Conservation (phyloP, 2,329 filamentous ascomycete genomes). For the Bertia moriformis region DNA sequence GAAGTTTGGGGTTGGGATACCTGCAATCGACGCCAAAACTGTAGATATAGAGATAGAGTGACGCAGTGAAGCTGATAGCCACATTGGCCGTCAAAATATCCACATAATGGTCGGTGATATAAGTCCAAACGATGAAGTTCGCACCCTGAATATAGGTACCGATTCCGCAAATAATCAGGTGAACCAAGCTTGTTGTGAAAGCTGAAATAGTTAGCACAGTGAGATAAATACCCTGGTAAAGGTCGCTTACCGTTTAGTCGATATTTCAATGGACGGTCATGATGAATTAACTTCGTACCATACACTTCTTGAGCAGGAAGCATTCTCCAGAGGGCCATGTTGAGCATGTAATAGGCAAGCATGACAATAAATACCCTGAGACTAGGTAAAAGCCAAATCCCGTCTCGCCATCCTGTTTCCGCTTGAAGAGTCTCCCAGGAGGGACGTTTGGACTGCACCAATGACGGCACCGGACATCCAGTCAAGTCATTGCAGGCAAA, state of each 20-base stretch:
- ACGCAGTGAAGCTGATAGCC: constrained; percentile 40
- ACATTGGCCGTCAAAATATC: constrained; percentile 54
- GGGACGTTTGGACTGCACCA: constrained; percentile 27
- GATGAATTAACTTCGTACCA: constrained; percentile 40
- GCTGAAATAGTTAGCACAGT: constrained; percentile 20
- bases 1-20: constrained; percentile 31
- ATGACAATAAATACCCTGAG: constrained; percentile 37
- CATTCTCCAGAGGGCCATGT: constrained; percentile 41
- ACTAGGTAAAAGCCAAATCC: constrained; percentile 24
- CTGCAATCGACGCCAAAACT: constrained; percentile 51
- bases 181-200: constrained; percentile 44
- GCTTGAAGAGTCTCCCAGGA: constrained; percentile 25
- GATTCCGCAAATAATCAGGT: constrained; percentile 37
- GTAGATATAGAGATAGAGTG: constrained; percentile 46
- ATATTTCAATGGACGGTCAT: constrained; percentile 43
- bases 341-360: constrained; percentile 47
- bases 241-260: constrained; percentile 40
- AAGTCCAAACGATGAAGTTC: constrained; percentile 56
- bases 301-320: constrained; percentile 47
- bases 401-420: constrained; percentile 27
- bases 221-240: not conserved
- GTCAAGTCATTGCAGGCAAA: constrained; percentile 37
- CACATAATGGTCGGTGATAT: constrained; percentile 57
- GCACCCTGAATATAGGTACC: constrained; percentile 51
- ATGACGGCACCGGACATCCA: constrained; percentile 33